These are phyloP conservation scores for Lipomyces lipofer DNA, from an alignment of 805 yeast genomes.

Conservation along the genomic window DNA sequence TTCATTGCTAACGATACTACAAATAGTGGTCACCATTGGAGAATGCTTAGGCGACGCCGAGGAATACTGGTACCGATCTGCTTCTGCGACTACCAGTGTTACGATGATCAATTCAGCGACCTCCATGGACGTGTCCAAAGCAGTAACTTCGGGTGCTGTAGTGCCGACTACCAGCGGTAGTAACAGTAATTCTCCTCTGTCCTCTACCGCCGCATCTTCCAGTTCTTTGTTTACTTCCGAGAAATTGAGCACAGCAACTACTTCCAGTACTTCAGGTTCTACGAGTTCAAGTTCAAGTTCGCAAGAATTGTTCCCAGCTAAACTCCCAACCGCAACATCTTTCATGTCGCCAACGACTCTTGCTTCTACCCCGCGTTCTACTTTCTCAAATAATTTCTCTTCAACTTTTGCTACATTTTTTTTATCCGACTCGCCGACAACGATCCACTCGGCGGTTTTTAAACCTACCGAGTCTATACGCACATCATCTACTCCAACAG, in stretches of 20 bases:
- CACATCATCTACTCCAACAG: neutral
- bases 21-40: conserved; percentile 22
- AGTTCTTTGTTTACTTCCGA: neutral
- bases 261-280: too few relatives aligned
- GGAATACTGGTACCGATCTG: conserved; percentile 21
- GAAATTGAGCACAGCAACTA: too few relatives aligned
- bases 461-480: too few relatives aligned
- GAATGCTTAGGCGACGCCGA: conserved; percentile 24
- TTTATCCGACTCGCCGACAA: too few relatives aligned
- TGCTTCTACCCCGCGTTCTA: neutral
- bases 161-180: neutral
- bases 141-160: neutral
- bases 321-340: too few relatives aligned
- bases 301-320: too few relatives aligned
- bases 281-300: too few relatives aligned
- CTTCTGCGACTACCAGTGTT: too few relatives aligned
- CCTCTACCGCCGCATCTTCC: neutral
- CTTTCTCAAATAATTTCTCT: neutral
- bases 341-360: too few relatives aligned
- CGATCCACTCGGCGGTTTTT: too few relatives aligned
- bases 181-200: neutral
- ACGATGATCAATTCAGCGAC: too few relatives aligned
- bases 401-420: conserved; percentile 2
- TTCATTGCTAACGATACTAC: neutral
- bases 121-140: neutral